Evolutionary conservation across 192 early-diverging fungal genomes (phyloP), one percentile per base, ranked within the genome.

Genomic region (Podila epicladia): DNA sequence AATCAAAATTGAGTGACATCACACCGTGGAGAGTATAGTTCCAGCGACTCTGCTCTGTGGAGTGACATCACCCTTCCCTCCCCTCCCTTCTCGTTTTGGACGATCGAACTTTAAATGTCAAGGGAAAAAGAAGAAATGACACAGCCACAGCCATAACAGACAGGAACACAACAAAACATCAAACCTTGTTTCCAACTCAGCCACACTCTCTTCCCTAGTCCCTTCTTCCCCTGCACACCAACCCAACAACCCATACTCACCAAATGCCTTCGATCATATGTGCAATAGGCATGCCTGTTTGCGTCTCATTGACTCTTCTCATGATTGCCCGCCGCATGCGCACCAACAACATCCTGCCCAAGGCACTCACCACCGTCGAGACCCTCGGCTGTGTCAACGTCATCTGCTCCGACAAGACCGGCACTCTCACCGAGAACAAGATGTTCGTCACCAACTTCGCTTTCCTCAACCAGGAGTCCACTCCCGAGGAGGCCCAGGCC

Each of bases 381-480:
- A 95, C 95, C 5, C 87, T 98, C 22, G 97, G 95, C 29, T 91
- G 91, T 58, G 90, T 95, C 59, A 89, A 82, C 66, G 68, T 77
- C 26, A 77, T 83, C 67, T 83, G 74, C 60, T 95, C 93, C 49
- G 95, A 98, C 82, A 98, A 98, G 85, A 97, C 96, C n/a, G 96
- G 95, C 0, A 98, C 95, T 9, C 82, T 98, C 48, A 98, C 96
- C 15, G 86, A 89, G 66, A 89, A 92, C 85, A 84, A 89, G 58
- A 95, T 98, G 94, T 73, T 72, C 32, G 91, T 92, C 20, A 76
- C 75, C 45, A 68, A 79, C 60, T 72, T 82, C 22, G 82, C 77
- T 32, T 83, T 92, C 55, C 63, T 69, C 57, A 67, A 88, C 71
- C 63, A 85, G 24, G 65, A 82, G 31, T 73, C 77, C 29, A 80